These are phyloP conservation scores for Aspergillus quadricinctus DNA, from an alignment of 2,329 filamentous ascomycete species.

Conservation along the genomic window DNA sequence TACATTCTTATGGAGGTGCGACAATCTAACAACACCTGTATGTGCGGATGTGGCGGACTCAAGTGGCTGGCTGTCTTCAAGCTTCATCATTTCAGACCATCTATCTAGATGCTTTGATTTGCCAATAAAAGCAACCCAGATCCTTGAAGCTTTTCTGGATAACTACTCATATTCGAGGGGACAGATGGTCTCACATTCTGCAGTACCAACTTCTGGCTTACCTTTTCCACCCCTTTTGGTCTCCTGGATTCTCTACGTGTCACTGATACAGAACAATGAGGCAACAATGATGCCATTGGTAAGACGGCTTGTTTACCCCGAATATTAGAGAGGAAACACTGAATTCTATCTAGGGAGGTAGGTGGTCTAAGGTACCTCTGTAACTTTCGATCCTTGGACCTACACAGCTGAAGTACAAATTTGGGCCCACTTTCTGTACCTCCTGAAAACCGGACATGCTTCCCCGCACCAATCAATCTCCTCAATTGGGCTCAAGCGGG, in stretches of 20 bases:
- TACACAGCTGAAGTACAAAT: background rate
- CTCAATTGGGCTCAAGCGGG: background rate
- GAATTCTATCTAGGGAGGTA: background rate
- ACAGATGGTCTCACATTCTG: background rate
- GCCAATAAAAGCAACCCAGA: background rate
- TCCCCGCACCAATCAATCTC: slow-evolving; percentile 11
- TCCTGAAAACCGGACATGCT: slow-evolving; percentile 3
- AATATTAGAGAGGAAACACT: background rate
- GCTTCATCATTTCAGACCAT: background rate
- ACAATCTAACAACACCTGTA: background rate
- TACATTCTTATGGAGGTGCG: background rate
- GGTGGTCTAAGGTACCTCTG: too few species aligned
- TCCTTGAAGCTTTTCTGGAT: background rate
- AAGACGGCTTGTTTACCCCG: too few species aligned
- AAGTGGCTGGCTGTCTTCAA: background rate
- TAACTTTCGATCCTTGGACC: too few species aligned
- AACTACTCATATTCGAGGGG: background rate
- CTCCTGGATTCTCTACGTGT: background rate
- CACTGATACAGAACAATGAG: background rate
- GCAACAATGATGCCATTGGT: background rate
- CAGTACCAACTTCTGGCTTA: background rate
- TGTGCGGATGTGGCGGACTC: background rate
- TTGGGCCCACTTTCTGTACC: background rate
- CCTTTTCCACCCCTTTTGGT: too few species aligned
- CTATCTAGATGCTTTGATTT: background rate